Base-by-base conservation (phyloP, 2,329 filamentous ascomycete species). In the Setomelanomma holmii region DNA sequence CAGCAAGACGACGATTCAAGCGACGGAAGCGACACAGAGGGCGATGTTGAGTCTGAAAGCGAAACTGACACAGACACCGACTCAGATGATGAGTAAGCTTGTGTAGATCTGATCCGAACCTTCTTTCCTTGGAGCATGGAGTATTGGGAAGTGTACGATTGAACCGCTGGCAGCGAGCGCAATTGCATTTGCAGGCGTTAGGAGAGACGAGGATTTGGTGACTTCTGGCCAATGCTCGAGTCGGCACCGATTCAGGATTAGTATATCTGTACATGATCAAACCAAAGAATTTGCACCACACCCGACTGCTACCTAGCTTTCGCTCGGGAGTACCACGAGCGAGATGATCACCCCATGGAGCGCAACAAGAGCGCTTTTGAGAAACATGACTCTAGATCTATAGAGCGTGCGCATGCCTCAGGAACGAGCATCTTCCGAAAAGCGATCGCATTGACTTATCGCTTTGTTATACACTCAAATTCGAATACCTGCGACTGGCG, bases 21-120 rank as follows among this genome's bases (percentile, higher is more conserved):
- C 45, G 80, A 83, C 40, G 83, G 83, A 51, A 85, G 83, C 67
- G 82, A 85, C 59, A 86, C 83, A 17, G 84, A 86, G 19, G 91
- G 93, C 48, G 82, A 84, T 43, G 81, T 79, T n/a, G 71, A 72
- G 45, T 71, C 69, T 12, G 81, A 80, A 54, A 85, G 82, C 60
- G 83, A 84, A 66, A 77, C 75, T 17, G 74, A 77, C 50, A 77
- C 75, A 1, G 75, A 77, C 23, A 77, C 75, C n/a, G 73, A 76
- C 46, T 69, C 73, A 19, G 75, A 76, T 48, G 74, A 74, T 16
- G 74, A 77, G 59, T 76, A 74, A 53, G 45, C 4, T 6, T 10
- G 27, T 30, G 10, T 12, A 20, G 48, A 44, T 22, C 30, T 12
- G 20, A 34, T 34, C 24, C 19, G 16, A 27, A 38, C 5, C 21